Percentiles rank a stretch among this genome's conserved stretches.
phyloP scores from a whole-genome alignment of 2,329 filamentous ascomycete genomes.

The Colletotrichum costaricense region DNA sequence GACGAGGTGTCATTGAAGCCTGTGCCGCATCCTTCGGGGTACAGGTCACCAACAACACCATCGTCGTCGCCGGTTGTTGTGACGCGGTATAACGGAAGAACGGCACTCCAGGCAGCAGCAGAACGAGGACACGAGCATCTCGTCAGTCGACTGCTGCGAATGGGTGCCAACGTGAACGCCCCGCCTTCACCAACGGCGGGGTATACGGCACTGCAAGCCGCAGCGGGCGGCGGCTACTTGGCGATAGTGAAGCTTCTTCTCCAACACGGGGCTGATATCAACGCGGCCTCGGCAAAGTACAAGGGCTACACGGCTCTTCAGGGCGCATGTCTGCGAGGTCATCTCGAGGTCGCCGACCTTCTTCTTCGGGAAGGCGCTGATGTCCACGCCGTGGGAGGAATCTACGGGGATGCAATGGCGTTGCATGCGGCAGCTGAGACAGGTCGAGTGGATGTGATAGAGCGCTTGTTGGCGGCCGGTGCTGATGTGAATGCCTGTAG shows the following conservation, averaged over 20 bases:
- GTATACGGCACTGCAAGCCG: slow-evolving; percentile 39
- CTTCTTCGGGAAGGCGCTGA: slow-evolving; percentile 38
- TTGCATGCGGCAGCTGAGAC: slow-evolving; percentile 35
- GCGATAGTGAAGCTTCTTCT: slow-evolving; percentile 34
- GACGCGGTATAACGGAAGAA: slow-evolving; percentile 49
- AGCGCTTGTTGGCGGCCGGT: slow-evolving; percentile 45
- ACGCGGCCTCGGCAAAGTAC: slow-evolving; percentile 29
- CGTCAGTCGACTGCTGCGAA: slow-evolving; percentile 42
- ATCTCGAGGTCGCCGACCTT: slow-evolving; percentile 43
- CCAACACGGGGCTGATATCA: slow-evolving; percentile 34
- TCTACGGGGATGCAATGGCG: slow-evolving; percentile 31
- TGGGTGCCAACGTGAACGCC: slow-evolving; percentile 46
- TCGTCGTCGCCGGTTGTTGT: slow-evolving; percentile 23
- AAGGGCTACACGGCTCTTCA: slow-evolving; percentile 46
- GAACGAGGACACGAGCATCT: slow-evolving; percentile 43
- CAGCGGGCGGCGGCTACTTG: slow-evolving; percentile 27
- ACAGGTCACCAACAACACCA: neutral
- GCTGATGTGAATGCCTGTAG: slow-evolving; percentile 47
- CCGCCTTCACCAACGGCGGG: slow-evolving; percentile 33
- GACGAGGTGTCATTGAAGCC: slow-evolving; percentile 32
- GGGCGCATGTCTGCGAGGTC: slow-evolving; percentile 46
- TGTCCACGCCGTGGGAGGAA: slow-evolving; percentile 37
- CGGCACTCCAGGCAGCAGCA: slow-evolving; percentile 50
- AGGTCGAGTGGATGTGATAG: slow-evolving; percentile 35
- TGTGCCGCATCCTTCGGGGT: neutral